Evolutionary conservation across 2,329 filamentous ascomycete species (phyloP).

Genomic region (Helicocarpus griseus): DNA sequence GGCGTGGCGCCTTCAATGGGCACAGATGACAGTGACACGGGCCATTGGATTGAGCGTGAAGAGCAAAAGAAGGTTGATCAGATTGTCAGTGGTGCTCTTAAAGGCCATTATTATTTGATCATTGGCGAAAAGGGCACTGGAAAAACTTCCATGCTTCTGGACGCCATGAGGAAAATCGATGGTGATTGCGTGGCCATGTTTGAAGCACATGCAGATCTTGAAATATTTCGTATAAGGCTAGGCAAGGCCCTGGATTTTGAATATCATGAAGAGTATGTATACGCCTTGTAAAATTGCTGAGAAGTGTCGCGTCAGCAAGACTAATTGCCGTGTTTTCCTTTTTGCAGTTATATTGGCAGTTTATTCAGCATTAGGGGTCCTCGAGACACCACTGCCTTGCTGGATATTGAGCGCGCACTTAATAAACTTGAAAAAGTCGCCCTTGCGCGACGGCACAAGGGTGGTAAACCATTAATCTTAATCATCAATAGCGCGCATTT

Average conservation of each 20-base stretch:
- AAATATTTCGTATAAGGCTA: constrained; percentile 86
- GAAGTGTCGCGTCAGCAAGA: not conserved
- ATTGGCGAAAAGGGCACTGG: constrained; percentile 94
- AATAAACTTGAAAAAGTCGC: constrained; percentile 98
- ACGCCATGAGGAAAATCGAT: constrained; percentile 87
- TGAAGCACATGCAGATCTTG: constrained; percentile 87
- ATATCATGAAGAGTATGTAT: constrained; percentile 80
- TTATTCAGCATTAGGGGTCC: constrained; percentile 93
- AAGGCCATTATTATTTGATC: constrained; percentile 82
- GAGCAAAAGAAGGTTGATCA: constrained; percentile 73
- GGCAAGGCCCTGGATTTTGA: constrained; percentile 94
- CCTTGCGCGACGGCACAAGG: constrained; percentile 48
- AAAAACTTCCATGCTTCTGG: constrained; percentile 92
- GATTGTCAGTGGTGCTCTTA: constrained; percentile 65
- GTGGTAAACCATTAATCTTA: constrained; percentile 67
- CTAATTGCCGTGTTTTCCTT: not conserved
- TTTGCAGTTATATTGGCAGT: constrained; percentile 58
- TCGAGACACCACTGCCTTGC: constrained; percentile 77
- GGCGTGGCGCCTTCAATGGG: constrained; percentile 38
- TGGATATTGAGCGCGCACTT: constrained; percentile 92
- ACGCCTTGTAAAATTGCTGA: not conserved
- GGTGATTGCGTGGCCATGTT: constrained; percentile 90
- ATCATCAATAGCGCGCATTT: constrained; percentile 94
- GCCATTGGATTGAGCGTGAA: constrained; percentile 72
- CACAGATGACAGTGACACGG: constrained; percentile 33